Base-by-base conservation (phyloP, 1,284 basidiomycete species). In the Irpex lacteus region DNA sequence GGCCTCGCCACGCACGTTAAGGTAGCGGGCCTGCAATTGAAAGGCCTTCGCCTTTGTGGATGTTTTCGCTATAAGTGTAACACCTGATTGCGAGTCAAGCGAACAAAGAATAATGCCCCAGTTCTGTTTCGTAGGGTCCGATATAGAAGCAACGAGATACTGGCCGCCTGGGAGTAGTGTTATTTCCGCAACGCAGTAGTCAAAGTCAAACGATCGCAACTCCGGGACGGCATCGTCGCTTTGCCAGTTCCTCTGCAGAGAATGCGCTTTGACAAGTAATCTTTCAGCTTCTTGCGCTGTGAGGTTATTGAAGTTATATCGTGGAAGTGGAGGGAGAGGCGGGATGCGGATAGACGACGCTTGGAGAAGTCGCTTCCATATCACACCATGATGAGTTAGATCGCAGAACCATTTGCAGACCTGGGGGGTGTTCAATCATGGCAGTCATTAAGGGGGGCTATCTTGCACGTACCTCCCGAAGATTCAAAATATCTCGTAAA, bases 91-190 rank as follows among this genome's bases (percentile, higher is more conserved):
- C 63, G 86, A 81, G 69, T 91, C 89, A 65, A 91, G 74, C 21
- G 79, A 78, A 67, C 82, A 89, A 1, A 91, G 73, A 13, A 81
- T 72, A 19, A 92, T 69, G 34, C 78, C 82, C 71, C 83, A 87
- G 40, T 78, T 77, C 40, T 75, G 76, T 47, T 75, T 76, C 3
- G 69, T 70, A 1, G 67, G 66, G 68, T 87, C 83, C 64, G 78
- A 79, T 6, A 85, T 81, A 4, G 87, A 88, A 0, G 85, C 86
- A 36, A 90, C 76, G 63, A 91, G 79, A 66, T 87, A 89, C 67
- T 88, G 87, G 21, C 90, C 88, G 1, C 90, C 90, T 3, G 90
- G 87, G 5, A 91, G 79, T 26, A 89, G 71, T 37, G 79, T 80
- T 80, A 91, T 83, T 37, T 86, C 84, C 49, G 83, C 78, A 34